These are phyloP conservation scores for Asterionellopsis glacialis DNA, from an alignment of 108 stramenopile species.

Conservation along the genomic window DNA sequence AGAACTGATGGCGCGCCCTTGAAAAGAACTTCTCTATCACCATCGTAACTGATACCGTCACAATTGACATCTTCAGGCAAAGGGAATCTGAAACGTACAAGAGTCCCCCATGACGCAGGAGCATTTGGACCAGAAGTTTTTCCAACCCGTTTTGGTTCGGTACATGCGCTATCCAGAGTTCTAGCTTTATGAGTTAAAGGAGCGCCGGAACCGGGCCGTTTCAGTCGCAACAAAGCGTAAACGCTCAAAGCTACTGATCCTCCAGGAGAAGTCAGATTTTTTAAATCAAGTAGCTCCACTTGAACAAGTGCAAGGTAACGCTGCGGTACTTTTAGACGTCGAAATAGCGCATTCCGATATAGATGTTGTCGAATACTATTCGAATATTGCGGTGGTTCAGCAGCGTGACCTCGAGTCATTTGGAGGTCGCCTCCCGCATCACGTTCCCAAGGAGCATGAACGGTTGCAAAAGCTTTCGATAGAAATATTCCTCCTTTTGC, in stretches of 20 bases:
- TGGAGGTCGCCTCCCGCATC: slow-evolving; percentile 74
- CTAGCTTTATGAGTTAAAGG: slow-evolving; percentile 74
- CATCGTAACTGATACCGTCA: slow-evolving; percentile 66
- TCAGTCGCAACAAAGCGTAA: slow-evolving; percentile 75
- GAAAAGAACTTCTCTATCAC: slow-evolving; percentile 75
- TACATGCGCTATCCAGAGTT: slow-evolving; percentile 71
- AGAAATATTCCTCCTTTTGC: slow-evolving; percentile 59
- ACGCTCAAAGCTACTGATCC: slow-evolving; percentile 74
- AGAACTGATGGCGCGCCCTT: slow-evolving; percentile 81
- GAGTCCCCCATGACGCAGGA: slow-evolving; percentile 86
- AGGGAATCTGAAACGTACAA: slow-evolving; percentile 79
- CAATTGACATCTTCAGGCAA: slow-evolving; percentile 73
- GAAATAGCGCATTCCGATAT: slow-evolving; percentile 80
- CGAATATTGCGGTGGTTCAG: slow-evolving; percentile 47
- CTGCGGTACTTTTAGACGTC: slow-evolving; percentile 74
- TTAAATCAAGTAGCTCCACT: slow-evolving; percentile 91
- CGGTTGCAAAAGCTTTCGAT: slow-evolving; percentile 76
- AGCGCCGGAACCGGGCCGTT: slow-evolving; percentile 54
- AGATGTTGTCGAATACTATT: slow-evolving; percentile 78
- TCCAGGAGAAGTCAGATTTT: slow-evolving; percentile 90
- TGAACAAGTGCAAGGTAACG: slow-evolving; percentile 88
- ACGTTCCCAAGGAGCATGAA: slow-evolving; percentile 82
- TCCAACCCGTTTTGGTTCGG: slow-evolving; percentile 66
- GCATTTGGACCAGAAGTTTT: slow-evolving; percentile 84
- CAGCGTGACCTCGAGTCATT: slow-evolving; percentile 41